phyloP scores from a whole-genome alignment of 805 yeast species.

The Saccharomycopsis selenospora region DNA sequence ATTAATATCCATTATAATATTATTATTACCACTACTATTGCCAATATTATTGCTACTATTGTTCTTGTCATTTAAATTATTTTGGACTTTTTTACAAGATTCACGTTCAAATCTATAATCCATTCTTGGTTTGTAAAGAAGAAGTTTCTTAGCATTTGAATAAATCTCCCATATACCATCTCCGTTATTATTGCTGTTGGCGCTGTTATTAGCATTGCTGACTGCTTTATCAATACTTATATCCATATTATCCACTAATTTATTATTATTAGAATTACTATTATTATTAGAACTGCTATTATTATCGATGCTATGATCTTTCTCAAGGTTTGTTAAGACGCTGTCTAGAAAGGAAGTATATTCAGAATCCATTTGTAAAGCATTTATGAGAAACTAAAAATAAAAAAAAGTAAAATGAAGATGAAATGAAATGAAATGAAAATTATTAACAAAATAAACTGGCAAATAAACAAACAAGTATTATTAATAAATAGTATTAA shows the following conservation, averaged over 20 bases:
- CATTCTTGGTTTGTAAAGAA: conserved; percentile 28
- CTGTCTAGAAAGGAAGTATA: neutral
- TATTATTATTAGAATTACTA: no score
- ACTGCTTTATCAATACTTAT: no score
- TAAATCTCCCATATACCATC: conserved; percentile 29
- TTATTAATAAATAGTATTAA: no score
- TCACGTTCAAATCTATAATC: conserved; percentile 28
- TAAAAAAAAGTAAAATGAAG: no score
- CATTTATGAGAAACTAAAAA: neutral
- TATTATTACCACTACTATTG: conserved; percentile 8
- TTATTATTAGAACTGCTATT: no score
- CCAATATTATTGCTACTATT: conserved; percentile 17
- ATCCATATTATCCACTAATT: no score
- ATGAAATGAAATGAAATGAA: no score
- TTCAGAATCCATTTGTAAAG: conserved; percentile 2
- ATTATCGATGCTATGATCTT: no score
- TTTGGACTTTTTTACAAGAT: conserved; percentile 23
- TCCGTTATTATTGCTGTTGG: neutral
- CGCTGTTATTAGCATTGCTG: neutral
- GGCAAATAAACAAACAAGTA: no score
- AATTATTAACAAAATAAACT: no score
- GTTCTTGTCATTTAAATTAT: conserved; percentile 3
- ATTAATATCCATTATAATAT: neutral
- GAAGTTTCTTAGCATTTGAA: conserved; percentile 28
- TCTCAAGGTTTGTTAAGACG: neutral